These are phyloP conservation scores for Pisolithus albus DNA, from an alignment of 768 basidiomycete species.

Conservation along the genomic window DNA sequence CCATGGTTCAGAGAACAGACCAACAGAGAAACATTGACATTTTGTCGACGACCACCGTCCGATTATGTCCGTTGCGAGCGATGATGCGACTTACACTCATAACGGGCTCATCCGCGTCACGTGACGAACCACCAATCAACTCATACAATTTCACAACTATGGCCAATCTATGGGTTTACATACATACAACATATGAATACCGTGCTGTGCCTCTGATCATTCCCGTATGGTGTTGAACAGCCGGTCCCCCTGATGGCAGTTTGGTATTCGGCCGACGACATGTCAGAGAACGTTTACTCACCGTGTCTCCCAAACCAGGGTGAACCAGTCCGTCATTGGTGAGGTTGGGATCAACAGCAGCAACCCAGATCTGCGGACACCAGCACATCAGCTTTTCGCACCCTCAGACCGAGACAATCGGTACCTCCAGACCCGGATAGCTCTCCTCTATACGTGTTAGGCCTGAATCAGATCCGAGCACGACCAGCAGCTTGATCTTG, in stretches of 20 bases:
- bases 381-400: not conserved
- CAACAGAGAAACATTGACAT: too few relatives aligned
- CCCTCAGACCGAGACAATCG: not conserved
- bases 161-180: not conserved
- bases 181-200: not conserved
- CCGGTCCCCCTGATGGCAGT: conserved; percentile 62
- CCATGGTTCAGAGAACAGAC: conserved; percentile 11
- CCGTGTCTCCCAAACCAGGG: conserved; percentile 91
- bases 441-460: conserved; percentile 54
- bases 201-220: not conserved
- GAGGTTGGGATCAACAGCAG: conserved; percentile 68
- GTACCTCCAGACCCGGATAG: conserved; percentile 78
- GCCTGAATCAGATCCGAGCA: conserved; percentile 76
- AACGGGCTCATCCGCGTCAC: too few relatives aligned
- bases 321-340: conserved; percentile 72
- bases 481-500: conserved; percentile 73
- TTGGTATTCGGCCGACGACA: not conserved
- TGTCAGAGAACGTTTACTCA: conserved; percentile 34
- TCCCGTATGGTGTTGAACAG: conserved; percentile 66
- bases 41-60: not conserved
- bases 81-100: not conserved
- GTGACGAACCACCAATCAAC: too few relatives aligned
- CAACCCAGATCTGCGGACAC: conserved; percentile 69
- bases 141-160: too few relatives aligned
- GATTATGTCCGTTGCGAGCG: not conserved